Evolutionary conservation across 1,139 yeast genomes (phyloP).

Genomic region (Suhomyces guaymorum): DNA sequence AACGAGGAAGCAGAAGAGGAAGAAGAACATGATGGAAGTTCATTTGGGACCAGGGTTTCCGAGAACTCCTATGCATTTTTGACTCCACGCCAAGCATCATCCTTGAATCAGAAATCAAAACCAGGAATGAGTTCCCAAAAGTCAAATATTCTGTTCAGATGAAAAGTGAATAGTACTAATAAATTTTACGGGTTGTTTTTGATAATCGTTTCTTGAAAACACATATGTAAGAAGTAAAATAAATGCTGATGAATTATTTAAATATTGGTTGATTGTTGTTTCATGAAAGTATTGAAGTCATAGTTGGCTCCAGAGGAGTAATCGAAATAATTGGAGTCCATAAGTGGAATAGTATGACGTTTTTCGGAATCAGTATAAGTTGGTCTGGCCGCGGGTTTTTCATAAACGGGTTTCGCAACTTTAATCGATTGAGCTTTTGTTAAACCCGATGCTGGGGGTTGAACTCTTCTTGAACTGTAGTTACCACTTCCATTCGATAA

Average conservation of each 20-base stretch:
- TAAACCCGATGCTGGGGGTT: slow-evolving; percentile 10
- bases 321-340: slow-evolving; percentile 31
- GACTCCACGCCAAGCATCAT: slow-evolving; percentile 3
- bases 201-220: slow-evolving; percentile 3
- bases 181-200: too few relatives aligned
- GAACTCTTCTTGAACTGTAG: slow-evolving; percentile 16
- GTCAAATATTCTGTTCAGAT: slow-evolving; percentile 8
- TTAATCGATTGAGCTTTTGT: neutral
- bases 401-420: neutral
- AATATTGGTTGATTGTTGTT: slow-evolving; percentile 19
- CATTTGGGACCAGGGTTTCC: slow-evolving; percentile 1
- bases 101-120: slow-evolving; percentile 1
- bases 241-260: slow-evolving; percentile 1
- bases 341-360: slow-evolving; percentile 14
- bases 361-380: slow-evolving; percentile 7
- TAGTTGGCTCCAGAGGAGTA: slow-evolving; percentile 31
- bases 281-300: slow-evolving; percentile 42
- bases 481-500: slow-evolving; percentile 14
- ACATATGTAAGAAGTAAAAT: slow-evolving; percentile 3
- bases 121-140: slow-evolving; percentile 1
- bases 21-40: slow-evolving; percentile 17
- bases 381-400: slow-evolving; percentile 7
- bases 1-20: slow-evolving; percentile 25
- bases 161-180: too few relatives aligned
- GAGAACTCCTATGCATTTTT: slow-evolving; percentile 2